phyloP scores from a whole-genome alignment of 2,329 filamentous ascomycete species.

The Mycosphaerella sp. region DNA sequence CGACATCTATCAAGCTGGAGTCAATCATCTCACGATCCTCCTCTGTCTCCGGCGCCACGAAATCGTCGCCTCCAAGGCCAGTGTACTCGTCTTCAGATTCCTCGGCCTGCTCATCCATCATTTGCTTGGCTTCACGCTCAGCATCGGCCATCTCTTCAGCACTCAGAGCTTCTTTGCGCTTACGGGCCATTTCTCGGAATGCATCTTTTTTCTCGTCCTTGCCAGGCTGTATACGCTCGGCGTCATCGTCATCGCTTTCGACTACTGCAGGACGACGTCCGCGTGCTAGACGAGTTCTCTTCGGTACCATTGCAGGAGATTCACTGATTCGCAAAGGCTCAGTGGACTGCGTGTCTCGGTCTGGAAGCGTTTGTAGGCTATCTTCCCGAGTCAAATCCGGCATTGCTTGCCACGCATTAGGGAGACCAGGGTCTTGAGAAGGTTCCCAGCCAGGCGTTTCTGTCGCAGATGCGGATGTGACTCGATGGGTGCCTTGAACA shows the following conservation, averaged over 20 bases:
- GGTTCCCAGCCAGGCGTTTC: constrained; percentile 34
- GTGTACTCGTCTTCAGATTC: constrained; percentile 99
- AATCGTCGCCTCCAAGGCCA: constrained; percentile 84
- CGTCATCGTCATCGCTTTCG: constrained; percentile 36
- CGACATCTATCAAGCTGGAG: constrained; percentile 64
- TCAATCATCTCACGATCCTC: constrained; percentile 86
- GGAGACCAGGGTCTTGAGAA: constrained; percentile 31
- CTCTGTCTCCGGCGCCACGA: constrained; percentile 65
- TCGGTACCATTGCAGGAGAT: constrained; percentile 33
- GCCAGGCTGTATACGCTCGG: constrained; percentile 34
- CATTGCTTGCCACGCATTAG: constrained; percentile 23
- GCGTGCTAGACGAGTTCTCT: constrained; percentile 51
- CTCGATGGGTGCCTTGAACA: constrained; percentile 17
- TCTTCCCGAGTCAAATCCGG: constrained; percentile 16
- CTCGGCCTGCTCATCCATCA: constrained; percentile 89
- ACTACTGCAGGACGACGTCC: constrained; percentile 39
- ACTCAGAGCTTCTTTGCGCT: constrained; percentile 46
- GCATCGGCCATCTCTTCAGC: constrained; percentile 43
- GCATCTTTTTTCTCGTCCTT: constrained; percentile 44
- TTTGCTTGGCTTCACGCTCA: constrained; percentile 74
- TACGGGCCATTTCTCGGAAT: constrained; percentile 64
- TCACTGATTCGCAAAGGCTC: constrained; percentile 30
- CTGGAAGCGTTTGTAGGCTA: constrained; percentile 16
- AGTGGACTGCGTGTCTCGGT: constrained; percentile 31
- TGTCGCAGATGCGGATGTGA: constrained; percentile 18